Evolutionary conservation across 345 rosid species (phyloP), one percentile per base, ranked within the genome.

Genomic region (Crucihimalaya himalaica): DNA sequence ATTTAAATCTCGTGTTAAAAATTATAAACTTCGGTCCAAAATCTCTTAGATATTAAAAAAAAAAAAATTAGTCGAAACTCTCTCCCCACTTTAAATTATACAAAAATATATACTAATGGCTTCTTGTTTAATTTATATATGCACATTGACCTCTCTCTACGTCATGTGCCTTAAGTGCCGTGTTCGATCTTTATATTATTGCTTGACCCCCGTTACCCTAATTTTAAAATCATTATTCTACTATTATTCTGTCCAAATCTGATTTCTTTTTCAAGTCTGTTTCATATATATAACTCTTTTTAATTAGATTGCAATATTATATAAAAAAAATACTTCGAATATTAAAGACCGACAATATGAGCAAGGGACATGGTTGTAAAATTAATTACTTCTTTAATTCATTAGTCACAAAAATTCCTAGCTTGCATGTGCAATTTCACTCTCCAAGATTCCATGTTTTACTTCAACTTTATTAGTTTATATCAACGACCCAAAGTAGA

Each of bases 381-480:
- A 8, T 45, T 18, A 73, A 45, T 55, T 64, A 48, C 9, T 55
- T 66, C 5, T 23, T 21, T 51, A 40, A 32, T 29, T 53, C 43
- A 35, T 54, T 57, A 16, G 58, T 35, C 72, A 73, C 78, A 65
- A 55, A 34, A 65, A 54, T 65, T 73, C 51, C 71, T 73, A 31
- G 65, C 56, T 73, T 73, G 66, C 77, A 73, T 73, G 77, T 65
- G 66, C 71, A 46, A 2, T 47, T 74, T 37, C 32, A 35, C 73
- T 50, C 57, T 67, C 34, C 37, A 73, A 59, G 46, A 75, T 75
- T 40, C 66, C 61, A 58, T 74, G 9, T 47, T 20, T 56, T 46
- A 64, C 65, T 66, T 72, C 47, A 5, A 63, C 35, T 42, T 63
- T 14, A 4, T 9, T 47, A 50, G 16, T 45, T 27, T 57, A 43